Evolutionary conservation across 257 asterid genomes (phyloP), one percentile per base, ranked within the genome.

Genomic region (Euphrasia confusa): DNA sequence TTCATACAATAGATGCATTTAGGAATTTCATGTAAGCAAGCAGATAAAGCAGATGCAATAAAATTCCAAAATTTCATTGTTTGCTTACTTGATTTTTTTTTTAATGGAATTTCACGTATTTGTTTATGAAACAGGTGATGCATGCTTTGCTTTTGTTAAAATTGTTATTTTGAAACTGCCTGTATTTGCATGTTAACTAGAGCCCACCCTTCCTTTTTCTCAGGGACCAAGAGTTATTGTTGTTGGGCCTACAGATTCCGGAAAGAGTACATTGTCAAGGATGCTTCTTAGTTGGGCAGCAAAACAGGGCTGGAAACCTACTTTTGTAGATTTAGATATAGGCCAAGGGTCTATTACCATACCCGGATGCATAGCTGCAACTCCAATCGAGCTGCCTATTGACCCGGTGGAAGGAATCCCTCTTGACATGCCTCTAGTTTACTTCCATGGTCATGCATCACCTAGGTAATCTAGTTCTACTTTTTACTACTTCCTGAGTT

Each of bases 241-340:
- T 45, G 97, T 93, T 54, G 99, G 99, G 58, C 99, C 99, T 45
- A 79, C 96, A 12, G 97, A 93, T 82, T 93, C 99, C n/a, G 99
- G 99, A 66, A 93, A 93, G 82, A 89, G 99, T 77, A 89, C 99
- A 27, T 73, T 93, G 73, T 77, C 96, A 48, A 75, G 95, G 77
- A 93, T 93, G 99, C 96, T 93, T 73, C 95, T 93, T 75, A 93
- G 99, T 77, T 93, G 99, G 99, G 97, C 99, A 52, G 94, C 97
- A 61, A 93, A 93, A 79, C 95, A 80, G 78, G 99, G 99, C 10
- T 89, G 99, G 99, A 93, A 93, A 73, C 99, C 99, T 17, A 93
- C 99, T 63, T 89, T 79, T 80, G 99, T 93, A 63, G 99, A 93
- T 85, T 80, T 93, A 71, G 97, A 93, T 75, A 83, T 89, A 37